phyloP scores from a whole-genome alignment of 257 asterid species.

The Primulina eburnea region DNA sequence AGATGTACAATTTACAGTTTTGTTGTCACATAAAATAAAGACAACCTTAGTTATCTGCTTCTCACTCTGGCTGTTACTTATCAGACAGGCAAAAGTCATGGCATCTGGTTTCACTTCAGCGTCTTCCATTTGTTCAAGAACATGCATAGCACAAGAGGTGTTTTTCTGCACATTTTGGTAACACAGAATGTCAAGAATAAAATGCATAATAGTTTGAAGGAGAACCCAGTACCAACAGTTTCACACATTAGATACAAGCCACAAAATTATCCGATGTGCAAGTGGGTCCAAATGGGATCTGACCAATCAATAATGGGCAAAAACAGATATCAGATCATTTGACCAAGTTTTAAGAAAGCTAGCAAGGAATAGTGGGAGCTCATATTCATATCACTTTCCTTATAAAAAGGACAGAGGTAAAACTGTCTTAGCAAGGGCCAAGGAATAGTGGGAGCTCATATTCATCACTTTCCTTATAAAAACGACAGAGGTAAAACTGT shows the following conservation, averaged over 20 bases:
- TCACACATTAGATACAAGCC: slow-evolving; percentile 7
- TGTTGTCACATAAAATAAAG: slow-evolving; percentile 9
- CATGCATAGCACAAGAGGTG: slow-evolving; percentile 43
- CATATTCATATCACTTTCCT: slow-evolving; percentile 10
- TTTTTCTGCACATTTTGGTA: slow-evolving; percentile 61
- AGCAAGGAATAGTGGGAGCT: slow-evolving; percentile 7
- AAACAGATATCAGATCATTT: not conserved
- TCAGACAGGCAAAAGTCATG: slow-evolving; percentile 74
- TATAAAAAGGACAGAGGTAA: not conserved
- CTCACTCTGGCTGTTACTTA: slow-evolving; percentile 52
- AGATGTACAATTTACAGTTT: slow-evolving; percentile 10
- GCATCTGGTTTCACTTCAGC: slow-evolving; percentile 76
- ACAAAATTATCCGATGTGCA: slow-evolving; percentile 19
- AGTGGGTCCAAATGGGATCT: slow-evolving; percentile 1
- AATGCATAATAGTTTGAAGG: slow-evolving; percentile 26
- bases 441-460: slow-evolving; percentile 12
- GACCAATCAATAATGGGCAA: slow-evolving; percentile 10
- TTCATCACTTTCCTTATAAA: not conserved
- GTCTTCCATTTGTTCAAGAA: slow-evolving; percentile 79
- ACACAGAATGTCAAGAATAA: slow-evolving; percentile 27
- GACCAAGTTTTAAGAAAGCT: slow-evolving; percentile 18
- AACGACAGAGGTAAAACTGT: slow-evolving; percentile 4
- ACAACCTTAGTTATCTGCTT: slow-evolving; percentile 70
- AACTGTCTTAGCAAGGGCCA: no score
- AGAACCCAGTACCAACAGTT: slow-evolving; percentile 14